phyloP scores from a whole-genome alignment of 2,329 filamentous ascomycete genomes.

The Arthrocladium fulminans region DNA sequence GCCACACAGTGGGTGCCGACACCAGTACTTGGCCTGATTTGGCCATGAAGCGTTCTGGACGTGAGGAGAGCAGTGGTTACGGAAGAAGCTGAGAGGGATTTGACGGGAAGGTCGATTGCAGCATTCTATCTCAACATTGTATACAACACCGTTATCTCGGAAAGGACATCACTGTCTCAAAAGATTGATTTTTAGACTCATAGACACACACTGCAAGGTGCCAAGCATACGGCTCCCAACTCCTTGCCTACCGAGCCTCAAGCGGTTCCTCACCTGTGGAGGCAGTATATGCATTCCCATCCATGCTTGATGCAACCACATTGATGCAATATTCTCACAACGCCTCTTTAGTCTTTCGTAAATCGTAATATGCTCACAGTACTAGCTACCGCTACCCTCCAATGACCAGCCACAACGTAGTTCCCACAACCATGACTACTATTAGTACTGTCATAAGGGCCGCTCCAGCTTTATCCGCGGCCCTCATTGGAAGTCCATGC shows the following conservation, averaged over 20 bases:
- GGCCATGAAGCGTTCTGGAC: no score
- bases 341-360: background rate
- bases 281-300: background rate
- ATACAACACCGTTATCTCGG: no score
- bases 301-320: background rate
- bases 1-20: no score
- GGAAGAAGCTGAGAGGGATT: background rate
- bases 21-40: no score
- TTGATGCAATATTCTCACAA: background rate
- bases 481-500: slow-evolving; percentile 23
- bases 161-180: no score
- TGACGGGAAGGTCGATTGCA: no score
- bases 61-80: background rate
- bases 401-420: slow-evolving; percentile 22
- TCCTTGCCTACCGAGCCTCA: no score
- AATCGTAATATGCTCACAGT: background rate
- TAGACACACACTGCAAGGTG: no score
- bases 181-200: no score
- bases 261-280: no score
- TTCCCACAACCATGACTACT: slow-evolving; percentile 18
- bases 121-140: no score
- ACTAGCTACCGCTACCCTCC: background rate
- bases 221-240: no score
- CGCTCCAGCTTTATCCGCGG: slow-evolving; percentile 31
- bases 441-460: slow-evolving; percentile 27